phyloP scores from a whole-genome alignment of 2,329 filamentous ascomycete species.

The Nothomitra cinnamomea region DNA sequence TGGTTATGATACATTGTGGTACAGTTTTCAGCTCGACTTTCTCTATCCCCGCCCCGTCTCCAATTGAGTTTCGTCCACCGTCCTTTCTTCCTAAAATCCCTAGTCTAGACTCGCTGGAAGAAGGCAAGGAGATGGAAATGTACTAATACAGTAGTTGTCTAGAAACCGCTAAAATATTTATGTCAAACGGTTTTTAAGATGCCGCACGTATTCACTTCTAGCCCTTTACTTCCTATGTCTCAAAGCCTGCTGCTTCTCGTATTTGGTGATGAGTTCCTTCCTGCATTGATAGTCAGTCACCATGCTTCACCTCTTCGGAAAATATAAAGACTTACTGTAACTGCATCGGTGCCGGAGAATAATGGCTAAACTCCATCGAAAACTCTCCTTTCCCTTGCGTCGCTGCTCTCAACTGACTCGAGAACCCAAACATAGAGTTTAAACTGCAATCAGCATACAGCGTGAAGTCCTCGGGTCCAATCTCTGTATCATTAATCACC shows the following conservation, averaged over 20 bases:
- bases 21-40: neutral
- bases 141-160: neutral
- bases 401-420: conserved; percentile 71
- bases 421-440: conserved; percentile 97
- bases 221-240: conserved; percentile 39
- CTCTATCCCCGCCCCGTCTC: neutral
- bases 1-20: neutral
- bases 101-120: neutral
- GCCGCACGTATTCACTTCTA: too few species aligned
- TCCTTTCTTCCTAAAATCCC: neutral
- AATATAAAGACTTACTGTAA: conserved; percentile 54
- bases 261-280: conserved; percentile 50
- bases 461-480: conserved; percentile 85
- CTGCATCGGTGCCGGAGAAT: conserved; percentile 70
- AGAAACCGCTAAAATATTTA: too few species aligned
- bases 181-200: too few species aligned
- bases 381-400: conserved; percentile 99
- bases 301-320: neutral
- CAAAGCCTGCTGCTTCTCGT: conserved; percentile 48
- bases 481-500: conserved; percentile 88
- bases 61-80: neutral
- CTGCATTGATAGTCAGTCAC: conserved; percentile 15
- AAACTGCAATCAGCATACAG: conserved; percentile 81
- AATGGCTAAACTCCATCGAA: conserved; percentile 97
- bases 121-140: neutral